Base-by-base conservation (phyloP, 2,329 filamentous ascomycete species). In the Ascocoryne sarcoides region DNA sequence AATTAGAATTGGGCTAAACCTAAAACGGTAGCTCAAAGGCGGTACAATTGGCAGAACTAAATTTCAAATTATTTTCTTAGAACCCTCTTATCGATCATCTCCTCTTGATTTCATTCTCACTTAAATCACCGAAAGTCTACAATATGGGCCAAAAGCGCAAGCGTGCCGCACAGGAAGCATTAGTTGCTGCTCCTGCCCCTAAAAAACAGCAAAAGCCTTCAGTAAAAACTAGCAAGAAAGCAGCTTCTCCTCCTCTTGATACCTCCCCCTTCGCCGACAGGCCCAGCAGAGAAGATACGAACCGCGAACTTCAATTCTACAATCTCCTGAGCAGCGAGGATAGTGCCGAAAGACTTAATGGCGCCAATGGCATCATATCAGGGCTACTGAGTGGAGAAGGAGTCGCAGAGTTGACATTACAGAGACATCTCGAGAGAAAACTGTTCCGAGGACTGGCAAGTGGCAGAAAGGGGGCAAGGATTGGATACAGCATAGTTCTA, bases 361-460 rank as follows among this genome's bases (percentile, higher is more conserved):
- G 78, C 5, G 78, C 76, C 20, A 69, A 72, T 45, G 72, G 69
- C 16, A 72, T 81, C 21, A 61, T 80, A 4, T 71, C 71, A 0
- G 70, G 70, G 5, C 65, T 82, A 1, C 56, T 80, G 1, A 68
- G 60, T 29, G 65, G 64, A 32, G 62, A 73, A 15, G 64, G 65
- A 21, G 71, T 70, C 3, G 48, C 67, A 2, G 75, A 80, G 56
- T 52, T 64, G 1, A 70, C 75, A 2, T 63, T 82, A 10, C 60
- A 69, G 50, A 65, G 75, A 43, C 77, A 82, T 51, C 63, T 82
- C 20, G 73, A 77, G 48, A 75, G 75, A 57, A 73, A 83, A 18
- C 69, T 98, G 28, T 86, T 95, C 60, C 79, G 85, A 40, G 92
- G 92, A 30, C 76, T 96, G 14, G 88, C 89, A 46, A 95, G 88